Percentiles rank a stretch among this genome's conserved stretches.
phyloP scores from a whole-genome alignment of 257 asterid species.

The Perilla frutescens region DNA sequence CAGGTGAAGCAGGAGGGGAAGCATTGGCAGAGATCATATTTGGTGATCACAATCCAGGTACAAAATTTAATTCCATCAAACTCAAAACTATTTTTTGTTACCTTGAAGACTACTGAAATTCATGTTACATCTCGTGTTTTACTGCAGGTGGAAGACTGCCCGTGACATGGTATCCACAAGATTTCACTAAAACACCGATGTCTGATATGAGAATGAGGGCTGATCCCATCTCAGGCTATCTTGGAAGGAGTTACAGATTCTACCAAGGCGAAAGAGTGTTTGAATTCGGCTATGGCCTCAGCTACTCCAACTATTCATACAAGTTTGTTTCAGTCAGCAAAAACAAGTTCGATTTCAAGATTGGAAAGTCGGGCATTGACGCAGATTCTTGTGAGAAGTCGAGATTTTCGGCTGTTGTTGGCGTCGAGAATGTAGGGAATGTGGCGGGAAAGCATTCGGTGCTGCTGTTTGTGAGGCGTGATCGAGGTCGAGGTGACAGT shows the following conservation, averaged over 20 bases:
- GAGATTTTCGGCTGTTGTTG: conserved; percentile 34
- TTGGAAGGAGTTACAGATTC: conserved; percentile 69
- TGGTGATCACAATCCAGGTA: conserved; percentile 80
- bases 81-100: not conserved
- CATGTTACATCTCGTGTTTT: not conserved
- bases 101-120: not conserved
- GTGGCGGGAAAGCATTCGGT: conserved; percentile 69
- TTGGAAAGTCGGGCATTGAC: conserved; percentile 23
- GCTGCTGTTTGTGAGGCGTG: conserved; percentile 50
- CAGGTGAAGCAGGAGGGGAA: conserved; percentile 74
- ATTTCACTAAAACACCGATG: conserved; percentile 59
- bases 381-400: conserved; percentile 29
- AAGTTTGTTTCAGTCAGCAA: conserved; percentile 44
- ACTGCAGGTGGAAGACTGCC: conserved; percentile 67
- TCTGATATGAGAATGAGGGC: conserved; percentile 78
- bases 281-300: conserved; percentile 73
- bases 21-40: conserved; percentile 70
- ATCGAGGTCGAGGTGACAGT: conserved; percentile 16
- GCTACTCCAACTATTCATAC: conserved; percentile 66
- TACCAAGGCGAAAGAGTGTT: conserved; percentile 62
- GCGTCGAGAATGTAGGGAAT: conserved; percentile 50
- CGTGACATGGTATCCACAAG: conserved; percentile 73
- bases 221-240: conserved; percentile 52
- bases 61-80: too few species aligned
- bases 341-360: conserved; percentile 43